Base-by-base conservation (phyloP, 352 stramenopile species). In the Thalassiosira mediterranea region DNA sequence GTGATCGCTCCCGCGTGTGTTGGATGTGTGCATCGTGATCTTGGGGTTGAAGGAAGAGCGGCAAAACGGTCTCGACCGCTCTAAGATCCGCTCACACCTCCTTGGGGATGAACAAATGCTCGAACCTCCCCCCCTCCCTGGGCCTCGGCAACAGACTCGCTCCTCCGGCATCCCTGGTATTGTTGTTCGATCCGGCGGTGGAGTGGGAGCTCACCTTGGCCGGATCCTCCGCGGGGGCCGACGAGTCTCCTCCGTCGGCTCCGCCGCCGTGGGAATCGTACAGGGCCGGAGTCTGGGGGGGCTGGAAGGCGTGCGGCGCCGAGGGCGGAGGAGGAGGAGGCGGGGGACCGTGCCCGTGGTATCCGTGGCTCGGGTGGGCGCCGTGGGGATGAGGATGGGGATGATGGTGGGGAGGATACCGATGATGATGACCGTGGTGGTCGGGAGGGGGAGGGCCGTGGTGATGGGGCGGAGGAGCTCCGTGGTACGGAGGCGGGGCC, bases 101-200 rank as follows among this genome's bases (percentile, higher is more conserved):
- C n/a, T 59, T 60, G 29, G 69, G 69, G 65, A 79, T 72, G 48
- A 79, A 79, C 49, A 79, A 62, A 60, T 72, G 59, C 17, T 79
- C 69, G 29, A 71, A 57, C 25, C 10, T 5, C 44, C 54, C 51
- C 31, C 44, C 25, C 42, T 58, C 44, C 54, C 62, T 61, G 3
- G 19, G 56, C 56, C 64, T 64, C 25, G 69, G 69, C 53, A 78
- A 48, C n/a, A 79, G 31, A 5, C 13, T 31, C 40, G 31, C 28
- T 56, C 34, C 47, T 56, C 17, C 10, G 47, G 25, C 26, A 38
- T 28, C 52, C 38, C 47, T 25, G 32, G 23, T n/a, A 17, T 51
- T 13, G 4, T 25, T 25, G 42, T 47, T 5, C 10, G 26, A 47
- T 13, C n/a, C 38, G 21, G 56, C 28, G 5, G 59, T 37, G 48